A percentile compares a stretch with the other conserved stretches of the same genome.
Conservation (phyloP, 768 basidiomycete genomes). For the Candolleomyces aberdarensis region DNA sequence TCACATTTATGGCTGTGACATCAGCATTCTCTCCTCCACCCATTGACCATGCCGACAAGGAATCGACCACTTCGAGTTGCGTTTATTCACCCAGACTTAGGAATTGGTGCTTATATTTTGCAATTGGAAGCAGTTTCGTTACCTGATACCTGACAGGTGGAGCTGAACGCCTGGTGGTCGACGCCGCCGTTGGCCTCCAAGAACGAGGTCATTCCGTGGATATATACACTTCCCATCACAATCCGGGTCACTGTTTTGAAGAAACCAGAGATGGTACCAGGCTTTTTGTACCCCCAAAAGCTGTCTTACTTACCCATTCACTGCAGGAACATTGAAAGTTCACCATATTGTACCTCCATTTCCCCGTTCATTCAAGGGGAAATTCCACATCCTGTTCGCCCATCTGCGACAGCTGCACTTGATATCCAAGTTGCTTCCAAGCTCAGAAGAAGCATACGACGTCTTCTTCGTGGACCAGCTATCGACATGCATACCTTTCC, state of each 20-base stretch:
- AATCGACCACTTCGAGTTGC: slow-evolving; percentile 47
- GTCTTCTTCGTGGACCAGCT: slow-evolving; percentile 95
- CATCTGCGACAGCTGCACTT: slow-evolving; percentile 88
- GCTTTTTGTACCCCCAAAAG: neutral
- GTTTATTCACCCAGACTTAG: slow-evolving; percentile 92
- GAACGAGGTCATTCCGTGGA: slow-evolving; percentile 79
- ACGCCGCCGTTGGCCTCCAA: slow-evolving; percentile 89
- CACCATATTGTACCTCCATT: slow-evolving; percentile 71
- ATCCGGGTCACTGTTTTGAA: slow-evolving; percentile 84
- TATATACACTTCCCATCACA: slow-evolving; percentile 92
- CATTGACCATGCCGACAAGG: slow-evolving; percentile 4
- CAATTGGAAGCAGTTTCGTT: slow-evolving; percentile 4
- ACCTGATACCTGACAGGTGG: slow-evolving; percentile 57
- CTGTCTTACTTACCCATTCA: neutral
- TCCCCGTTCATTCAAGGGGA: slow-evolving; percentile 75
- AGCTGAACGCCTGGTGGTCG: slow-evolving; percentile 92
- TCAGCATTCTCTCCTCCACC: neutral
- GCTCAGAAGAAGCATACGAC: slow-evolving; percentile 58
- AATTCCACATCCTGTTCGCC: slow-evolving; percentile 86
- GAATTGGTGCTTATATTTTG: slow-evolving; percentile 63
- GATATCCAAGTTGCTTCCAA: slow-evolving; percentile 56
- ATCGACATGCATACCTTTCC: slow-evolving; percentile 84
- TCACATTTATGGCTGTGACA: neutral
- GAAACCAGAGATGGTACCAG: slow-evolving; percentile 85
- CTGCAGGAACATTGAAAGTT: slow-evolving; percentile 74